Evolutionary conservation across 768 basidiomycete genomes (phyloP).

Genomic region (Xanthoconium stramineum): DNA sequence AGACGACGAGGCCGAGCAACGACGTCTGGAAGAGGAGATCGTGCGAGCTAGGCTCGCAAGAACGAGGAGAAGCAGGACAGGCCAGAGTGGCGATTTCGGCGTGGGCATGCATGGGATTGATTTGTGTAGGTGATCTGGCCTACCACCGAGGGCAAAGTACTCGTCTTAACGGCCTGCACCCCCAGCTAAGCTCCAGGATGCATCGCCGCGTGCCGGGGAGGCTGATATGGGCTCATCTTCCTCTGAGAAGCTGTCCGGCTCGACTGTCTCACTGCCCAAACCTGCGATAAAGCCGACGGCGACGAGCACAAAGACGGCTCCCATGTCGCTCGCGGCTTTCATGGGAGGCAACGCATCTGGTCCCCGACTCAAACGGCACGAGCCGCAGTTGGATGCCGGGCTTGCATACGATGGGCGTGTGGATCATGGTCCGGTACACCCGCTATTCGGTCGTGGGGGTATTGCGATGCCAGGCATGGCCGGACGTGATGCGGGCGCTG

Average conservation of each 20-base stretch:
- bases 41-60: slow-evolving; percentile 45
- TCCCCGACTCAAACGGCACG: slow-evolving; percentile 68
- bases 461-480: slow-evolving; percentile 76
- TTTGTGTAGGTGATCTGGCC: slow-evolving; percentile 28
- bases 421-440: slow-evolving; percentile 56
- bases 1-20: slow-evolving; percentile 75
- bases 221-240: slow-evolving; percentile 7
- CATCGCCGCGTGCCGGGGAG: slow-evolving; percentile 2
- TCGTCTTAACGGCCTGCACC: slow-evolving; percentile 1
- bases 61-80: slow-evolving; percentile 35
- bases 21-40: slow-evolving; percentile 59
- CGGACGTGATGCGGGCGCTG: slow-evolving; percentile 11
- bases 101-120: slow-evolving; percentile 36
- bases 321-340: slow-evolving; percentile 75
- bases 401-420: slow-evolving; percentile 65
- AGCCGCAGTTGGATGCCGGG: slow-evolving; percentile 65
- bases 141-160: background rate
- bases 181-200: slow-evolving; percentile 25
- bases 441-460: slow-evolving; percentile 71
- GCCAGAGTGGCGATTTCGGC: slow-evolving; percentile 36
- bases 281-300: slow-evolving; percentile 11
- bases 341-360: slow-evolving; percentile 78
- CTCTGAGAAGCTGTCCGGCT: slow-evolving; percentile 4
- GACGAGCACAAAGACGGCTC: slow-evolving; percentile 33
- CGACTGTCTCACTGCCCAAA: slow-evolving; percentile 8